phyloP scores from a whole-genome alignment of 2,329 filamentous ascomycete genomes.

The Hypoxylon sp. region DNA sequence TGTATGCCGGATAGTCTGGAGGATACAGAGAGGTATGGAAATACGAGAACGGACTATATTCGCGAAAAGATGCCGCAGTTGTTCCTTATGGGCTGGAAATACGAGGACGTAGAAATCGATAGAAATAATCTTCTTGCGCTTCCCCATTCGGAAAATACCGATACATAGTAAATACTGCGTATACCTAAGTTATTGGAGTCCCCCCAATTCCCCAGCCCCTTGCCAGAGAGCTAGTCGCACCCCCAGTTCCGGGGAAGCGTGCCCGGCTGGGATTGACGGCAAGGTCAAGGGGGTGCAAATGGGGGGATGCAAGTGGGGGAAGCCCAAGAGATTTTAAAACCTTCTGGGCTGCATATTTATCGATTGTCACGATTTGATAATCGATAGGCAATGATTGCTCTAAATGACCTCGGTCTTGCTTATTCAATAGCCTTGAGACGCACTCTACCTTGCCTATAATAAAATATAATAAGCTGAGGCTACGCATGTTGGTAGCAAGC shows the following conservation, averaged over 20 bases:
- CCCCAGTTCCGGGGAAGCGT: constrained; percentile 43
- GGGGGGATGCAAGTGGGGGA: constrained; percentile 15
- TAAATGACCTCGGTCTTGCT: constrained; percentile 10
- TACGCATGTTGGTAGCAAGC: not conserved
- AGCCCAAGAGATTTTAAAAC: constrained; percentile 6
- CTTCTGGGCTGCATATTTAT: constrained; percentile 21
- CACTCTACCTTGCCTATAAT: not conserved
- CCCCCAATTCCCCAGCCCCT: constrained; percentile 22
- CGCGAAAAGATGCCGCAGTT: not conserved
- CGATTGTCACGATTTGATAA: constrained; percentile 39
- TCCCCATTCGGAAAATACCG: constrained; percentile 29
- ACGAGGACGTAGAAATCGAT: constrained; percentile 3
- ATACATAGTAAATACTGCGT: not conserved
- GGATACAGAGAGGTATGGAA: not conserved
- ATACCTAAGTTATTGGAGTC: not conserved
- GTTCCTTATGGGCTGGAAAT: not conserved
- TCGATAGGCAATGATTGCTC: constrained; percentile 29
- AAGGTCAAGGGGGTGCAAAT: constrained; percentile 30
- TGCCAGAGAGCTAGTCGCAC: constrained; percentile 24
- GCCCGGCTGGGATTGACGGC: constrained; percentile 40
- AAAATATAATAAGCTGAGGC: constrained; percentile 12
- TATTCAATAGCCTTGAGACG: not conserved
- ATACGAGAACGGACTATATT: not conserved
- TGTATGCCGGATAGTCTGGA: not conserved
- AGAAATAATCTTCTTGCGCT: constrained; percentile 7